Percentiles rank a stretch among this genome's conserved stretches.
These are phyloP conservation scores for Hericium erinaceus DNA, from an alignment of 768 basidiomycete species.

Conservation along the genomic window DNA sequence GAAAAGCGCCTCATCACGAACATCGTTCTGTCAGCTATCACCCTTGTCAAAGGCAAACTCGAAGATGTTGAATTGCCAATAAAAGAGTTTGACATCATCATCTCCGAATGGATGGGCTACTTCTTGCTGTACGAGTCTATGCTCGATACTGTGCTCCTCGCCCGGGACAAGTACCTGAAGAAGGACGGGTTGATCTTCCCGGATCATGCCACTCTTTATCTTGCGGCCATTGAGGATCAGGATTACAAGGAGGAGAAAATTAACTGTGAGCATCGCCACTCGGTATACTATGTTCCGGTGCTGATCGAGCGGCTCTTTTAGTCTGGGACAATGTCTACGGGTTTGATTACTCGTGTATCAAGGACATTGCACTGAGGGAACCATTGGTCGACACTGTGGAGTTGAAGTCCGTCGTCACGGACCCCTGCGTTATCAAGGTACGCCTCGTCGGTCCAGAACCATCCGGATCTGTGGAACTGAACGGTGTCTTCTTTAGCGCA, in stretches of 20 bases:
- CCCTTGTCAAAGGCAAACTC: constrained; percentile 95
- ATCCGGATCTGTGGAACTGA: not conserved
- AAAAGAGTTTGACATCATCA: constrained; percentile 93
- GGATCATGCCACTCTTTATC: constrained; percentile 83
- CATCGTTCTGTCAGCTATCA: constrained; percentile 52
- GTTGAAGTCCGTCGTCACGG: constrained; percentile 87
- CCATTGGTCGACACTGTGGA: constrained; percentile 99
- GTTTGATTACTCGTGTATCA: constrained; percentile 99
- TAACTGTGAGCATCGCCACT: constrained; percentile 62
- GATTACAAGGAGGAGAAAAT: constrained; percentile 99
- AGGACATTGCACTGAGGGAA: constrained; percentile 93
- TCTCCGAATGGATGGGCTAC: constrained; percentile 99
- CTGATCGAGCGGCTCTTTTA: constrained; percentile 22
- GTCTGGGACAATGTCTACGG: constrained; percentile 99
- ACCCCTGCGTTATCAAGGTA: constrained; percentile 86
- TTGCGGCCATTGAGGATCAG: constrained; percentile 97
- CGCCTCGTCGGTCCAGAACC: constrained; percentile 7
- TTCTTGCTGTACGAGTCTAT: constrained; percentile 98
- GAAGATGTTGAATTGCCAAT: constrained; percentile 88
- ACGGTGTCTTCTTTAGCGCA: constrained; percentile 42
- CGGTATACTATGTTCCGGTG: not conserved
- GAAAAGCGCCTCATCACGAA: not conserved
- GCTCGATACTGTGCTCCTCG: constrained; percentile 96
- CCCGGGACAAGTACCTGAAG: constrained; percentile 94
- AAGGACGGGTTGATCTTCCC: constrained; percentile 91